These are phyloP conservation scores for Ambrosia hybrid DNA, from an alignment of 140 eudicot species.

Conservation along the genomic window DNA sequence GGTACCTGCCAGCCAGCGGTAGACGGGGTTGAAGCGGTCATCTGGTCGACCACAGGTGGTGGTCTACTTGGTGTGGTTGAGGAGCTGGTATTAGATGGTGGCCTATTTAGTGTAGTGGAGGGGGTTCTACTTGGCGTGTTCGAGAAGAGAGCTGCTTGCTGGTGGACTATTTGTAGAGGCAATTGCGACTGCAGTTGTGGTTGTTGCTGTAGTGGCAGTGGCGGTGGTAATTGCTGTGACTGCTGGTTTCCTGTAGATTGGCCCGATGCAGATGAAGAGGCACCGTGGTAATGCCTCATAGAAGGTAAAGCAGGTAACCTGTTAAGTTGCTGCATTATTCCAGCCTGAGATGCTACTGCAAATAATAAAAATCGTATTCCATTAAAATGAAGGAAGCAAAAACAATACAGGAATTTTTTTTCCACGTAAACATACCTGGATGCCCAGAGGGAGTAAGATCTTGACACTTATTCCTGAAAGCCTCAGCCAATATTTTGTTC, in stretches of 20 bases:
- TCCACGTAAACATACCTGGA: background rate
- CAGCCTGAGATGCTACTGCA: conserved; percentile 54
- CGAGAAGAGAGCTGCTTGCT: conserved; percentile 38
- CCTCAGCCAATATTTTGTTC: conserved; percentile 62
- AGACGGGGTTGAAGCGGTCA: background rate
- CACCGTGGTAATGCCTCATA: conserved; percentile 1
- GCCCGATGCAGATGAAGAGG: too few relatives aligned
- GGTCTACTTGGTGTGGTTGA: background rate
- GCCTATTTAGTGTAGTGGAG: conserved; percentile 12
- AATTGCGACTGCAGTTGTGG: conserved; percentile 10
- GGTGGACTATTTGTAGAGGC: conserved; percentile 39
- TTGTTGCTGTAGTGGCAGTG: background rate
- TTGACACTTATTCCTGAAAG: conserved; percentile 58
- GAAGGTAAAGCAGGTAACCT: conserved; percentile 25
- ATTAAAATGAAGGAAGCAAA: background rate
- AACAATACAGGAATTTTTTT: background rate
- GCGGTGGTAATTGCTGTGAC: conserved; percentile 2
- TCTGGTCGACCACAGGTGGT: background rate
- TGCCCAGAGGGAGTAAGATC: conserved; percentile 38
- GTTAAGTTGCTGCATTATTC: conserved; percentile 38
- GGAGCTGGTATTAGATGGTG: conserved; percentile 11
- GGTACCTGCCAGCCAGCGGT: background rate
- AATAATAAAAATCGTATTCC: background rate
- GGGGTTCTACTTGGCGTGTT: background rate
- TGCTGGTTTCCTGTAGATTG: conserved; percentile 32